Evolutionary conservation across 2,329 filamentous ascomycete genomes (phyloP).

Genomic region (Westerdykella sp.): DNA sequence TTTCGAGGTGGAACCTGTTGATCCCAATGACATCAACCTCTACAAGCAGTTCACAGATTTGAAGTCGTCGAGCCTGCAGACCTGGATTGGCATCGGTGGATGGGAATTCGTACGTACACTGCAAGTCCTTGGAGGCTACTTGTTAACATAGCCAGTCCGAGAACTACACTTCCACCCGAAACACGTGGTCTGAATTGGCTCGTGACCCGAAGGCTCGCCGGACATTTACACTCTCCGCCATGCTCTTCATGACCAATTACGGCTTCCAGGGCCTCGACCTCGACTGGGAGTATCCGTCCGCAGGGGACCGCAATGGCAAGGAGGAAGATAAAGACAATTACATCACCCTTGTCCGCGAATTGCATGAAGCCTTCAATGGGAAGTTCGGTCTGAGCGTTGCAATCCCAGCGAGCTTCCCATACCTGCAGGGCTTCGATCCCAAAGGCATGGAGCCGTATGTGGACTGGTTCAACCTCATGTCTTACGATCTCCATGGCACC

Average conservation of each 20-base stretch:
- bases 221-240: constrained; percentile 32
- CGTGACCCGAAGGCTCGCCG: constrained; percentile 4
- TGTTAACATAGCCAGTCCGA: background rate
- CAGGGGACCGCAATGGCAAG: constrained; percentile 32
- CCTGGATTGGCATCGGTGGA: constrained; percentile 39
- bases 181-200: constrained; percentile 1
- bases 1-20: constrained; percentile 11
- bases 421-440: constrained; percentile 21
- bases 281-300: constrained; percentile 17
- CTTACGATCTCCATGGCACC: constrained; percentile 40
- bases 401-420: constrained; percentile 16
- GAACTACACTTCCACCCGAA: background rate
- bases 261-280: constrained; percentile 42
- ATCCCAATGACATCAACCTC: background rate
- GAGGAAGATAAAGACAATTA: constrained; percentile 20
- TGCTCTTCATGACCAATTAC: constrained; percentile 37
- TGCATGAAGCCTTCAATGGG: constrained; percentile 2
- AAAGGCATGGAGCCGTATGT: constrained; percentile 14
- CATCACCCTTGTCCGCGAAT: constrained; percentile 11
- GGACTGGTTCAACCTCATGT: constrained; percentile 44
- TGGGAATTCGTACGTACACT: constrained; percentile 22
- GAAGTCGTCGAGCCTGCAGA: constrained; percentile 19
- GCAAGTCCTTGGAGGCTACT: too few species aligned
- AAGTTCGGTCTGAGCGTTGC: constrained; percentile 12
- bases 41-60: constrained; percentile 1